Evolutionary conservation across 768 basidiomycete genomes (phyloP), one percentile per base, ranked within the genome.

Genomic region (Astraeus odoratus): DNA sequence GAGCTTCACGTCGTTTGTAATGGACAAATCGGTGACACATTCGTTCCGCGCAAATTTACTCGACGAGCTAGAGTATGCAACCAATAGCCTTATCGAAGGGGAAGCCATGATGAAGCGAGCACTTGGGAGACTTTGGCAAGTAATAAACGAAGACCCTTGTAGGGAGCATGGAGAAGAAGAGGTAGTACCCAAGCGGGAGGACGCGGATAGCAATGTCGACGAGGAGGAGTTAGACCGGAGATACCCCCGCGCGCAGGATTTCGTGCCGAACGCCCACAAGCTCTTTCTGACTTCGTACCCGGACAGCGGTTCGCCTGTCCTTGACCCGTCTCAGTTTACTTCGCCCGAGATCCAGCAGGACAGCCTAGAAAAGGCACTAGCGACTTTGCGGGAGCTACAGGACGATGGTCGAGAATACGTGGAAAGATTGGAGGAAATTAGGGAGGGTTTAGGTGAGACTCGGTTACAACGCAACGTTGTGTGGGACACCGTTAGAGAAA

Each of bases 391-490:
- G 42, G 90, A 93, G 53, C 68, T 93, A 18, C 83, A 87, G 52
- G 90, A 92, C 56, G 90, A 93, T 54, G 85, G 84, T 5, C 72
- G 87, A 36, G 90, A 92, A 62, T 93, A 92, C 57, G 80, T 85
- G 5, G 89, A 91, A 57, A 76, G 89, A 22, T 64, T 93, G 43
- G 78, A 86, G 55, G 90, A 93, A 60, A 86, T 93, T 43, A 67
- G 90, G 43, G 87, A 92, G 52, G 79, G 80, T 2, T 61, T 92
- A 44, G 90, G 90, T 5, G 81, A 86, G 52, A 76, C 85, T 24
- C 69, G 80, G 44, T 74, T 75, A 2, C 86, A 89, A 58, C 71
- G 88, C 44, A 74, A 83, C 57, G 69, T 73, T 8, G 73, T 92
- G 16, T 93, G 90, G 90, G 75, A 80, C 47, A 63, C 81, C 59